phyloP scores from a whole-genome alignment of 2,329 filamentous ascomycete species.

The Sphaerostilbella broomeana region DNA sequence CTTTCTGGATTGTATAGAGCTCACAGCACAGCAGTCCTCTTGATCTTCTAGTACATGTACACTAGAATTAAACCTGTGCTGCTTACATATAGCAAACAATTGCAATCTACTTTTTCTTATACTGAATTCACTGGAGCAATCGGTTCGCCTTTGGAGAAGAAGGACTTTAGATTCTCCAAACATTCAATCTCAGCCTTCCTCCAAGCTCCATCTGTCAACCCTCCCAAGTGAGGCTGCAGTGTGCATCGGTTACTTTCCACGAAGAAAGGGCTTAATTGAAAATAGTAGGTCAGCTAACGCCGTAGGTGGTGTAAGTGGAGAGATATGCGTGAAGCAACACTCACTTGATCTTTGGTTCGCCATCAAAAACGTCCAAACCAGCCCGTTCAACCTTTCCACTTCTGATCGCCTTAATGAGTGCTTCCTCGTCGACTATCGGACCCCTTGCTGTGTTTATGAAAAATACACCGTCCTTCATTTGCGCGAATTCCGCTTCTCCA shows the following conservation, averaged over 20 bases:
- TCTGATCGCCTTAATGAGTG: slow-evolving; percentile 40
- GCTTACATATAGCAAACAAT: too few species aligned
- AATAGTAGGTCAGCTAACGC: too few species aligned
- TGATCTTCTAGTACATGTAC: too few species aligned
- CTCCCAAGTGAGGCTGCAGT: slow-evolving; percentile 39
- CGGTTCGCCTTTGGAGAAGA: slow-evolving; percentile 33
- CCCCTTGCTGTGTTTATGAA: slow-evolving; percentile 48
- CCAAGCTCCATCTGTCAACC: slow-evolving; percentile 37
- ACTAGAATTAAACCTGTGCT: too few species aligned
- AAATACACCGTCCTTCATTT: slow-evolving; percentile 41
- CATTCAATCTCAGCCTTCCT: slow-evolving; percentile 37
- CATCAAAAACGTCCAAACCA: slow-evolving; percentile 41
- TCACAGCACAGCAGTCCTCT: too few species aligned
- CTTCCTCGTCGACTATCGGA: slow-evolving; percentile 41
- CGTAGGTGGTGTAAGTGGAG: too few species aligned
- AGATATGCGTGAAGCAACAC: too few species aligned
- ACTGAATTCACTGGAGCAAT: slow-evolving; percentile 30
- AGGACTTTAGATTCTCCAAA: slow-evolving; percentile 38
- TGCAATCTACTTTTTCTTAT: neutral
- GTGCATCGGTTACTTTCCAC: slow-evolving; percentile 36
- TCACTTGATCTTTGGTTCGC: slow-evolving; percentile 38
- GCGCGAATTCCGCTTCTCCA: slow-evolving; percentile 31
- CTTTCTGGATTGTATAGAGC: too few species aligned
- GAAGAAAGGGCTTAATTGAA: too few species aligned
- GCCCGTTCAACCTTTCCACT: slow-evolving; percentile 39